These are phyloP conservation scores for Russula emetica DNA, from an alignment of 768 basidiomycete genomes.

Conservation along the genomic window DNA sequence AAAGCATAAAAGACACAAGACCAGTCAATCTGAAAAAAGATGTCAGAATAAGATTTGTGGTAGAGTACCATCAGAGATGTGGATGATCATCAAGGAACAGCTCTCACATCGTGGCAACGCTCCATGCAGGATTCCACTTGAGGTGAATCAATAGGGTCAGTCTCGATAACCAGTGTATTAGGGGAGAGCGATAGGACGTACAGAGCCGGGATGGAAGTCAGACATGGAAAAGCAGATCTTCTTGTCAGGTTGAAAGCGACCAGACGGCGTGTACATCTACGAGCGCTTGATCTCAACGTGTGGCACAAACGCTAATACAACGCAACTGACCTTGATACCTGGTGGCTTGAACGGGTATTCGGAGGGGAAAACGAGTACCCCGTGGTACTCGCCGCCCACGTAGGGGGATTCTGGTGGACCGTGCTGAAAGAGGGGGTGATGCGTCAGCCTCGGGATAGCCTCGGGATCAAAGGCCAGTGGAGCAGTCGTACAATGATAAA, in stretches of 20 bases:
- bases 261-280: conserved; percentile 88
- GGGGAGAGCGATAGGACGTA: conserved; percentile 39
- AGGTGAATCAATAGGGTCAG: conserved; percentile 5
- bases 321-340: conserved; percentile 75
- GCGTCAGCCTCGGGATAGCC: conserved; percentile 12
- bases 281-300: conserved; percentile 19
- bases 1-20: conserved; percentile 89
- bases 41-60: conserved; percentile 18
- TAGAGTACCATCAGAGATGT: neutral
- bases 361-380: conserved; percentile 83
- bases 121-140: conserved; percentile 96
- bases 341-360: conserved; percentile 98
- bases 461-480: neutral
- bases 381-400: conserved; percentile 90
- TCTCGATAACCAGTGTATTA: neutral
- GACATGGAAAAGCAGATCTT: conserved; percentile 99
- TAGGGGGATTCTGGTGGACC: conserved; percentile 94
- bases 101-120: conserved; percentile 86
- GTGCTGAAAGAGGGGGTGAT: conserved; percentile 46
- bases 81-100: conserved; percentile 12
- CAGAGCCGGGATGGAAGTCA: conserved; percentile 86
- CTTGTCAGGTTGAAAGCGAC: conserved; percentile 85
- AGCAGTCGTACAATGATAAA: conserved; percentile 72
- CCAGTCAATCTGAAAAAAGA: conserved; percentile 70
- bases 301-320: neutral